A percentile compares a stretch with the other conserved stretches of the same genome.
These are phyloP conservation scores for Globisporangium camurandrum DNA, from an alignment of 352 stramenopile genomes.

Conservation along the genomic window DNA sequence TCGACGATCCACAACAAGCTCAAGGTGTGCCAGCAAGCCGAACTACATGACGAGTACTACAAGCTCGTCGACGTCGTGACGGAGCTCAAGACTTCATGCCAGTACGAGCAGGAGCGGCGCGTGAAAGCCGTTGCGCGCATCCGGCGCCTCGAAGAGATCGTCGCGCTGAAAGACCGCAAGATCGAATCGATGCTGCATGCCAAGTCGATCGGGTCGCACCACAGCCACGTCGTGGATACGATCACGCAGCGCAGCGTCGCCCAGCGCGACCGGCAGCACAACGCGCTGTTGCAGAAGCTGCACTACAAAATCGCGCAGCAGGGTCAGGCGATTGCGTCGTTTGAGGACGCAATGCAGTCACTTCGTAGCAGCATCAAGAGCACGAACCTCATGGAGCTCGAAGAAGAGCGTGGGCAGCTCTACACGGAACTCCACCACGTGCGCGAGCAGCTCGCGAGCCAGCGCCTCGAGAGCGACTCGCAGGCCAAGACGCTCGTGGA, in stretches of 20 bases:
- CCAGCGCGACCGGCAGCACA: conserved; percentile 37
- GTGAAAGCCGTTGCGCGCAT: conserved; percentile 41
- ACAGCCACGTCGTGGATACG: not conserved
- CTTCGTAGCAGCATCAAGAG: conserved; percentile 38
- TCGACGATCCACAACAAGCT: conserved; percentile 26
- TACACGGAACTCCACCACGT: conserved; percentile 31
- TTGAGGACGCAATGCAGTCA: conserved; percentile 54
- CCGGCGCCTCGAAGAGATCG: conserved; percentile 53
- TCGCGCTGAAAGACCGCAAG: conserved; percentile 59
- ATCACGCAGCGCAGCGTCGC: conserved; percentile 30
- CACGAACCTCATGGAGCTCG: conserved; percentile 49
- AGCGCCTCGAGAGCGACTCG: conserved; percentile 21
- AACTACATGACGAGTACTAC: conserved; percentile 57
- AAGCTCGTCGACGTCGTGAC: conserved; percentile 43
- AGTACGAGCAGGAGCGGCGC: conserved; percentile 42
- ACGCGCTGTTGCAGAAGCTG: conserved; percentile 41
- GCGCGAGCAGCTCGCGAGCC: conserved; percentile 19
- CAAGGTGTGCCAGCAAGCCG: conserved; percentile 41
- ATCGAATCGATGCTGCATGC: conserved; percentile 49
- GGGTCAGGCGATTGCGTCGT: conserved; percentile 34
- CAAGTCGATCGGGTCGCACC: conserved; percentile 16
- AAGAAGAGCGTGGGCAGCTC: conserved; percentile 46
- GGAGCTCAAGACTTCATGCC: conserved; percentile 34
- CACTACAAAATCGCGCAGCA: conserved; percentile 48
- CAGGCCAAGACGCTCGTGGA: conserved; percentile 22